Evolutionary conservation across 1,284 basidiomycete genomes (phyloP).

Genomic region (Pseudozyma tsukubaensis): DNA sequence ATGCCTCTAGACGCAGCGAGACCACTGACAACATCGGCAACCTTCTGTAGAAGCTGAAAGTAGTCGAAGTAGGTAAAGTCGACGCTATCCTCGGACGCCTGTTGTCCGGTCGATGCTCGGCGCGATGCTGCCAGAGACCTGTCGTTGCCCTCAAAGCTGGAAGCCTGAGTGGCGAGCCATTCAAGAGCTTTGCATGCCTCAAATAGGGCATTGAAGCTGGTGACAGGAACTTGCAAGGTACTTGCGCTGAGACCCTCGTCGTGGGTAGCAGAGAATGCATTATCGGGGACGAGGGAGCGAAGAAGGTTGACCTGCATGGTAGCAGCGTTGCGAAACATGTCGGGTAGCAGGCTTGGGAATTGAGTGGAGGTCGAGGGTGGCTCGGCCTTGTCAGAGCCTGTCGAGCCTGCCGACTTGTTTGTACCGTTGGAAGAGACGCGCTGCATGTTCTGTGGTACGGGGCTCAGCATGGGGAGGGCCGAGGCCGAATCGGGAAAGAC

Average conservation of each 20-base stretch:
- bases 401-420: conserved; percentile 23
- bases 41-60: conserved; percentile 45
- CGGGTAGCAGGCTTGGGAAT: conserved; percentile 25
- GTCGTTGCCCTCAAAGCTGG: conserved; percentile 8
- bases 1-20: conserved; percentile 49
- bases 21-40: conserved; percentile 53
- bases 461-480: conserved; percentile 19
- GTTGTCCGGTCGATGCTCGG: conserved; percentile 14
- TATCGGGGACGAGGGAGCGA: conserved; percentile 47
- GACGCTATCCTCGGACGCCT: conserved; percentile 15
- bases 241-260: conserved; percentile 54
- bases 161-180: conserved; percentile 44
- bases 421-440: conserved; percentile 30
- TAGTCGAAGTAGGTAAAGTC: conserved; percentile 44
- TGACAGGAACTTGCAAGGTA: conserved; percentile 53
- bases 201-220: conserved; percentile 55
- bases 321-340: conserved; percentile 36
- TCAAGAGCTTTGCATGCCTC: conserved; percentile 53
- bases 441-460: conserved; percentile 20
- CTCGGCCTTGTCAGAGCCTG: conserved; percentile 22
- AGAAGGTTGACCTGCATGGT: conserved; percentile 43
- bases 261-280: conserved; percentile 33
- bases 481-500: not conserved
- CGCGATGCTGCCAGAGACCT: conserved; percentile 5
- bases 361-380: not conserved